A percentile compares a stretch with the other conserved stretches of the same genome.
These are phyloP conservation scores for Leucosporidium yakuticum DNA, from an alignment of 768 basidiomycete genomes.

Conservation along the genomic window DNA sequence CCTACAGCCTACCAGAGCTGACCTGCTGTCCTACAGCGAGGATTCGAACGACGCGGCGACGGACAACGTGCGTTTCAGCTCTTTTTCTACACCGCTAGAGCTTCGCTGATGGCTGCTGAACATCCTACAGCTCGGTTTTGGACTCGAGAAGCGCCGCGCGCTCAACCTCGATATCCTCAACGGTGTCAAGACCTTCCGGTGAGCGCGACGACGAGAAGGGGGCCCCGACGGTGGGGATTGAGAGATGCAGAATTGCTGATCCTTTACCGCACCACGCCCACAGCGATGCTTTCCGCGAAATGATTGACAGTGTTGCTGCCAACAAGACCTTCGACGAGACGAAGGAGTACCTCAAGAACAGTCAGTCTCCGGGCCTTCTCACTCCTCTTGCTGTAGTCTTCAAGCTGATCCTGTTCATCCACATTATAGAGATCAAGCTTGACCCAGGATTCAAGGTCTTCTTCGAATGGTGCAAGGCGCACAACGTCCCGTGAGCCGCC, in stretches of 20 bases:
- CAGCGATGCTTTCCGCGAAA: slow-evolving; percentile 81
- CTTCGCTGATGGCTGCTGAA: not conserved
- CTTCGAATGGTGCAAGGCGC: slow-evolving; percentile 70
- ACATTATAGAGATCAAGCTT: slow-evolving; percentile 63
- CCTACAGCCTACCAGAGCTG: not conserved
- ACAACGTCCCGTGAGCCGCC: slow-evolving; percentile 57
- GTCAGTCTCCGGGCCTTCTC: slow-evolving; percentile 46
- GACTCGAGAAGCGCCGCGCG: slow-evolving; percentile 62
- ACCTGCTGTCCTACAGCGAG: slow-evolving; percentile 1
- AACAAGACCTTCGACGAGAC: slow-evolving; percentile 81
- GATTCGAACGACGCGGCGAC: slow-evolving; percentile 33
- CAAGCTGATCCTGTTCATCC: not conserved
- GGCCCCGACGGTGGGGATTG: too few species aligned
- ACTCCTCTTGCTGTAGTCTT: too few species aligned
- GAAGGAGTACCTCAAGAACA: slow-evolving; percentile 64
- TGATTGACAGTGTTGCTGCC: slow-evolving; percentile 65
- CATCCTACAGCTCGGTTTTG: slow-evolving; percentile 80
- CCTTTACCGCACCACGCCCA: not conserved
- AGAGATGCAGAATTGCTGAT: too few species aligned
- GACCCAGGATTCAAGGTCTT: slow-evolving; percentile 87
- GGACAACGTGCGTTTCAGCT: slow-evolving; percentile 18
- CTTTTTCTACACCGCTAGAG: not conserved
- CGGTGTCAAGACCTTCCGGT: slow-evolving; percentile 66
- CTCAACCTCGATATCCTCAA: slow-evolving; percentile 67
- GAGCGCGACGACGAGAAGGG: not conserved